Conservation (phyloP, 2,329 filamentous ascomycete species). For the Pseudopyrenochaeta lycopersici region DNA sequence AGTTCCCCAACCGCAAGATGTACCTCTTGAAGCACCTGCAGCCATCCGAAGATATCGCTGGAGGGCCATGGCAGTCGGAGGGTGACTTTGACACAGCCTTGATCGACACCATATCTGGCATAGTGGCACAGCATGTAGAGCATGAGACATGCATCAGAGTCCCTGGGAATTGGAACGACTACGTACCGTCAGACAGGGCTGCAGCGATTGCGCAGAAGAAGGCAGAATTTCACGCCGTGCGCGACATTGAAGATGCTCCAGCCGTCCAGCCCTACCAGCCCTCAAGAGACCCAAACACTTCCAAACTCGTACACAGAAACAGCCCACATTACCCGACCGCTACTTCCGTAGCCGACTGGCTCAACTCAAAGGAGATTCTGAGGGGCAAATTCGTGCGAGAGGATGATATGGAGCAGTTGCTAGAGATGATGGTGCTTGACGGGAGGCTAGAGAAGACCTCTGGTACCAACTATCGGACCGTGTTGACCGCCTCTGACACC, state of each 20-base stretch:
- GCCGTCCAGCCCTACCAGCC: constrained; percentile 35
- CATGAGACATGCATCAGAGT: constrained; percentile 74
- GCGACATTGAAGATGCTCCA: constrained; percentile 45
- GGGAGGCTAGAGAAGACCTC: constrained; percentile 76
- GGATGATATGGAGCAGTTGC: constrained; percentile 81
- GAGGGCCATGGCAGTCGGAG: constrained; percentile 94
- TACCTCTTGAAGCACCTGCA: constrained; percentile 89
- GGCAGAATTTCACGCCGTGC: constrained; percentile 40
- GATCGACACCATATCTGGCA: constrained; percentile 77
- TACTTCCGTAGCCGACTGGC: constrained; percentile 76
- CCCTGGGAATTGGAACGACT: constrained; percentile 52
- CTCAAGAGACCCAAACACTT: constrained; percentile 28
- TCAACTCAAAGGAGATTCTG: constrained; percentile 74
- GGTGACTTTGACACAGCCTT: constrained; percentile 89
- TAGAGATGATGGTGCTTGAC: constrained; percentile 90
- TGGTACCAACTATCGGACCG: constrained; percentile 60
- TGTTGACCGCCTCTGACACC: constrained; percentile 50
- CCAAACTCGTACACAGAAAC: constrained; percentile 62
- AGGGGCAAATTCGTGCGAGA: constrained; percentile 71
- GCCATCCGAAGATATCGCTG: constrained; percentile 89
- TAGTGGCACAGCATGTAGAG: constrained; percentile 78
- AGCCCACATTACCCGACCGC: constrained; percentile 84
- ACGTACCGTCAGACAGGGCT: constrained; percentile 46
- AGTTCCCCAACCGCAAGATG: constrained; percentile 90
- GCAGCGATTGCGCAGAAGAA: constrained; percentile 47